phyloP scores from a whole-genome alignment of 2,329 filamentous ascomycete genomes.

The Exophiala dermatitidis region DNA sequence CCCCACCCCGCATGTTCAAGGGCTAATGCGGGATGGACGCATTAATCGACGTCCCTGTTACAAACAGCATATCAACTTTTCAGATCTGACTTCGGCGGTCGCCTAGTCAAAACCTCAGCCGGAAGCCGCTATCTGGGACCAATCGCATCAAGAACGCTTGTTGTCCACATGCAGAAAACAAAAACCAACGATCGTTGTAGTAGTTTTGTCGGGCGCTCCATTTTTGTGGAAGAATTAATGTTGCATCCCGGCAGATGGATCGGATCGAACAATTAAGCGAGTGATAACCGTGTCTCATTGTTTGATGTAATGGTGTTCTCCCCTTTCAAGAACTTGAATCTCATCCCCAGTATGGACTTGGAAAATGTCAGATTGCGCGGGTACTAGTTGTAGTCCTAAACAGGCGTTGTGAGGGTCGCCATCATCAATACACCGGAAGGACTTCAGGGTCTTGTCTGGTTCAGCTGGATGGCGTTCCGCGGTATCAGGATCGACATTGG shows the following conservation, averaged over 20 bases:
- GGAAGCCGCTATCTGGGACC: too few species aligned
- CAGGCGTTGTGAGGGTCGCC: slow-evolving; percentile 45
- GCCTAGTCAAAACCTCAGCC: too few species aligned
- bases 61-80: too few species aligned
- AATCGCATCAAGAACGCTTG: too few species aligned
- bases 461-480: slow-evolving; percentile 43
- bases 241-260: not conserved
- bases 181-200: too few species aligned
- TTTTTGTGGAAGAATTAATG: not conserved
- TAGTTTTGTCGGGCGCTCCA: too few species aligned
- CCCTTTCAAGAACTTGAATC: slow-evolving; percentile 37
- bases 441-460: slow-evolving; percentile 45
- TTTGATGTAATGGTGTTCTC: slow-evolving; percentile 40
- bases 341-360: slow-evolving; percentile 34
- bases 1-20: not conserved
- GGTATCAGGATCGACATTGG: slow-evolving; percentile 52
- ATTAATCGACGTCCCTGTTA: too few species aligned
- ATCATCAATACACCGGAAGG: slow-evolving; percentile 45
- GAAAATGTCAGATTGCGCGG: slow-evolving; percentile 24
- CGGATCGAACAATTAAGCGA: not conserved
- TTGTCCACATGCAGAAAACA: too few species aligned
- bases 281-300: slow-evolving; percentile 8
- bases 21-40: too few species aligned
- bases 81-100: too few species aligned
- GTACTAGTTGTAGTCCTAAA: slow-evolving; percentile 47